Evolutionary conservation across 352 stramenopile species (phyloP), one percentile per base, ranked within the genome.

Genomic region (Phytophthora kernoviae): DNA sequence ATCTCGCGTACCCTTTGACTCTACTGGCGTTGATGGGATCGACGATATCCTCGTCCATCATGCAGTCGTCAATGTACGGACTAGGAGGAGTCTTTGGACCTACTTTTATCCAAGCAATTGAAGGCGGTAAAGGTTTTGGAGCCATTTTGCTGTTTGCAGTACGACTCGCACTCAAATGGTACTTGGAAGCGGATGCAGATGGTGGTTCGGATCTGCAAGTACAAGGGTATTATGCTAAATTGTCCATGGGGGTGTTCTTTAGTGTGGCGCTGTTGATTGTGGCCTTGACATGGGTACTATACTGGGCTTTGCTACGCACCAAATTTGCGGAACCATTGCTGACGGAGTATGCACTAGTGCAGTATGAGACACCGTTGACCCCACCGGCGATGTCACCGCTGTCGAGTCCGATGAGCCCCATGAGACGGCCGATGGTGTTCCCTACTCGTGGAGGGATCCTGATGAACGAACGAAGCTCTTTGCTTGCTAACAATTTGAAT

Each of bases 1-100:
- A 75, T 12, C 51, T 79, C 18, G 71, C 78, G 17, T 91, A 93
- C 48, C 55, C 65, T 10, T 41, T 87, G 37, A 92, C 84, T 42
- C 54, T 94, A 27, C 18, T 90, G 20, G 46, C 81, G 21, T 47
- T 94, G 15, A 77, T 92, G 30, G 72, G 77, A 0, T 90, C 82
- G 1, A 91, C 83, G 14, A 66, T 91, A 20, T 73, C 71, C 8
- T 84, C 75, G 17, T 90, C 84, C 0, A 64, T 94, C n/a, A 66
- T 91, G 58, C 73, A 91, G 54, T 86, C 84, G 18, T 81, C 79
- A 18, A 74, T 78, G 57, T 94, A 91, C 64, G 84, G 84, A 7
- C 64, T 94, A 27, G 84, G 76, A 3, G 84, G 82, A n/a, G 81
- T 94, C 5, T 92, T 94, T 46, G 84, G 84, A 7, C 74, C 82